Conservation (phyloP, 805 yeast genomes). For the Geotrichum ghanense region DNA sequence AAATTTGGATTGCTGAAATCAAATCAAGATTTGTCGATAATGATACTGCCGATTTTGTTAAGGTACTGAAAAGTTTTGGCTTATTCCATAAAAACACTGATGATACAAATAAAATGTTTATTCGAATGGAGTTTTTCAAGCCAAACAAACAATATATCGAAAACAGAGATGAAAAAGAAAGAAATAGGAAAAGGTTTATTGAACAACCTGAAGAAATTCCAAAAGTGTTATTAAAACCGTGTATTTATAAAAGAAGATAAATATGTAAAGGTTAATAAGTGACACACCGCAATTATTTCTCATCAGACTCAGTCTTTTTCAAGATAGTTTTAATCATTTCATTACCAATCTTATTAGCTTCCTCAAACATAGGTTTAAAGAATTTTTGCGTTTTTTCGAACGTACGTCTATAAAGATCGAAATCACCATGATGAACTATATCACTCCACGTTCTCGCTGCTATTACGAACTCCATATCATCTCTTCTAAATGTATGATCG, state of each 20-base stretch:
- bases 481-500: conserved; percentile 64
- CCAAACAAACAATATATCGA: conserved; percentile 63
- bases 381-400: conserved; percentile 77
- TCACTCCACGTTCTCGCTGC: conserved; percentile 87
- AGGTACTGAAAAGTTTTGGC: conserved; percentile 65
- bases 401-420: conserved; percentile 52
- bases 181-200: conserved; percentile 41
- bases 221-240: conserved; percentile 83
- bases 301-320: conserved; percentile 25
- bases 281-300: background rate
- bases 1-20: conserved; percentile 95
- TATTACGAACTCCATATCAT: conserved; percentile 83
- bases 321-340: conserved; percentile 83
- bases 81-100: conserved; percentile 85
- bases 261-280: background rate
- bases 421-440: conserved; percentile 66
- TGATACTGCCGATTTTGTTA: conserved; percentile 49
- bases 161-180: conserved; percentile 47
- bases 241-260: conserved; percentile 83
- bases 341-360: conserved; percentile 81
- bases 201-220: conserved; percentile 40
- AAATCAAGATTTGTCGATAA: conserved; percentile 78
- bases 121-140: conserved; percentile 87
- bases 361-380: conserved; percentile 77
- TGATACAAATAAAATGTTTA: conserved; percentile 82